A percentile compares a stretch with the other conserved stretches of the same genome.
Conservation (phyloP, 371 early-diverging fungal species). For the Rhizopus sp. region DNA sequence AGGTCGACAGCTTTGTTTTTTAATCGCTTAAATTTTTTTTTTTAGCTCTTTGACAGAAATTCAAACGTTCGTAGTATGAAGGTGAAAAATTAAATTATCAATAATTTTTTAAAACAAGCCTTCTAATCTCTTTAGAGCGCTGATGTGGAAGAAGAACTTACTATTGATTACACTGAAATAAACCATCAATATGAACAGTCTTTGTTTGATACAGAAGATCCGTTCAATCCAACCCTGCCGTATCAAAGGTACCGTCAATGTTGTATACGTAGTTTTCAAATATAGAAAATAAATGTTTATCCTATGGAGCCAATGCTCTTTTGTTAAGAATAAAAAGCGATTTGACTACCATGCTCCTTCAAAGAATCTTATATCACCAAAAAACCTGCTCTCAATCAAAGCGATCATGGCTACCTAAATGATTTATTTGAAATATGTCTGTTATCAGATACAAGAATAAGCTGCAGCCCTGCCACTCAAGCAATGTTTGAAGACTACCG, state of each 20-base stretch:
- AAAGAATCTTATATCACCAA: conserved; percentile 10
- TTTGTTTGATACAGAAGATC: conserved; percentile 13
- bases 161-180: conserved; percentile 7
- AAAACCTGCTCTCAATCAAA: conserved; percentile 12
- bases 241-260: conserved; percentile 12
- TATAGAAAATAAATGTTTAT: conserved; percentile 1
- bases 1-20: background rate
- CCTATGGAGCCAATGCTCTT: conserved; percentile 10
- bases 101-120: conserved; percentile 5
- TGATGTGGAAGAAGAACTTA: conserved; percentile 7
- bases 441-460: conserved; percentile 1
- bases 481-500: background rate
- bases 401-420: conserved; percentile 4
- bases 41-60: conserved; percentile 7
- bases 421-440: conserved; percentile 12
- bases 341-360: conserved; percentile 12
- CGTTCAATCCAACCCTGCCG: conserved; percentile 8
- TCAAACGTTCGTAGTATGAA: background rate
- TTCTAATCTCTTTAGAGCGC: background rate
- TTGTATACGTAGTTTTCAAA: conserved; percentile 4
- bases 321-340: conserved; percentile 9
- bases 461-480: conserved; percentile 4
- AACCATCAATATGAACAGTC: conserved; percentile 7
- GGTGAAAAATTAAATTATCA: no score
- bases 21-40: background rate